A percentile compares a stretch with the other conserved stretches of the same genome.
Conservation (phyloP, 1,139 yeast species). For the Geotrichum phurueaensis region DNA sequence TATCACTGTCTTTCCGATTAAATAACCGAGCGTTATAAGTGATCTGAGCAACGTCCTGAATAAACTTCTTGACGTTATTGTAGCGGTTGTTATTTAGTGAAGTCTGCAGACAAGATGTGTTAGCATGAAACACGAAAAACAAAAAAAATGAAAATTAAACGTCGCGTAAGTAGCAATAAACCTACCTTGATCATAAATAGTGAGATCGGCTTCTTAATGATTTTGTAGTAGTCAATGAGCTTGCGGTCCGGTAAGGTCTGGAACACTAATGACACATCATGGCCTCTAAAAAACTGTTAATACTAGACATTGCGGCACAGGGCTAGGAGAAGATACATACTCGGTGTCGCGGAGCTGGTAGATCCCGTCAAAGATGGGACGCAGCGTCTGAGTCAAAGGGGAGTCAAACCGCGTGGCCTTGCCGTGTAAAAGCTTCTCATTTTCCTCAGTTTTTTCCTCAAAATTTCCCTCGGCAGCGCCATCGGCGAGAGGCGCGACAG, state of each 20-base stretch:
- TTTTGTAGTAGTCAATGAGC: conserved; percentile 43
- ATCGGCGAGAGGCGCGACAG: background rate
- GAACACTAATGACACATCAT: conserved; percentile 38
- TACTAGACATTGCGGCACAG: background rate
- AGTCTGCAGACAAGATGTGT: conserved; percentile 20
- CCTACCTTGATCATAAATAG: conserved; percentile 38
- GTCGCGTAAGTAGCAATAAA: conserved; percentile 21
- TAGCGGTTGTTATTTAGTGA: conserved; percentile 52
- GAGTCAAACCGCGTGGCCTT: conserved; percentile 3
- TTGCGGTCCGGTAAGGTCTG: conserved; percentile 43
- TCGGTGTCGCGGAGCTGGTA: conserved; percentile 30
- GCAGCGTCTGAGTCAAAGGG: conserved; percentile 11
- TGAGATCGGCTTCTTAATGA: conserved; percentile 46
- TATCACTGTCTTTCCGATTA: conserved; percentile 62
- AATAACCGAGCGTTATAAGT: conserved; percentile 86
- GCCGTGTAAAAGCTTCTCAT: background rate
- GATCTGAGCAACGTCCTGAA: conserved; percentile 73
- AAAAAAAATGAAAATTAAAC: background rate
- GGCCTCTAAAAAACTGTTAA: conserved; percentile 23
- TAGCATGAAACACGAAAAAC: background rate
- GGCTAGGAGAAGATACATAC: conserved; percentile 7
- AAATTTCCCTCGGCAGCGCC: background rate
- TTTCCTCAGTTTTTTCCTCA: conserved; percentile 6
- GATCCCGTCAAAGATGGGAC: conserved; percentile 33
- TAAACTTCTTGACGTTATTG: conserved; percentile 56